These are phyloP conservation scores for Mitragyna speciosa DNA, from an alignment of 257 asterid genomes.

Conservation along the genomic window DNA sequence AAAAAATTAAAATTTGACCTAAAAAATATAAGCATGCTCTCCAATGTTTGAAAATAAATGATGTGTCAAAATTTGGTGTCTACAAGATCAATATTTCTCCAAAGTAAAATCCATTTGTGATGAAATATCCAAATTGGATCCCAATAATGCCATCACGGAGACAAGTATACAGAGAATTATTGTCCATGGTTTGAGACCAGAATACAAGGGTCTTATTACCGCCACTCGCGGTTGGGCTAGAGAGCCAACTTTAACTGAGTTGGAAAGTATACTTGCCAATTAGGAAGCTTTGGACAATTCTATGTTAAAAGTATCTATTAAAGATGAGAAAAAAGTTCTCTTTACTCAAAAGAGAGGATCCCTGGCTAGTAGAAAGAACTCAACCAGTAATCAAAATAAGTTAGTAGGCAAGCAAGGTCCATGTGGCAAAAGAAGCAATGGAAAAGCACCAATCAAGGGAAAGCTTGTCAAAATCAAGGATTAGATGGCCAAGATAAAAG, in stretches of 20 bases:
- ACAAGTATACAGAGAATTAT: background rate
- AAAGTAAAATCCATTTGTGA: too few species aligned
- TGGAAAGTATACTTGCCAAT: background rate
- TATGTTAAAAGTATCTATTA: background rate
- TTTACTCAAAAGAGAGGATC: background rate
- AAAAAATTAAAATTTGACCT: too few species aligned
- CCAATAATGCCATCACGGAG: background rate
- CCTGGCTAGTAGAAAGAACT: background rate
- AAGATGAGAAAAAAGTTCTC: conserved; percentile 1
- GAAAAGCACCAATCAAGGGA: background rate
- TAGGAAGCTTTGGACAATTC: background rate
- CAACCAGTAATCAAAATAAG: background rate
- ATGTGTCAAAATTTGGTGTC: too few species aligned
- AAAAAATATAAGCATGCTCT: too few species aligned
- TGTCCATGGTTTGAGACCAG: background rate
- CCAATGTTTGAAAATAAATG: too few species aligned
- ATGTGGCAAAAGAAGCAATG: too few species aligned
- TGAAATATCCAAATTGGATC: background rate
- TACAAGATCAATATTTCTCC: background rate
- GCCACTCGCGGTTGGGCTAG: background rate
- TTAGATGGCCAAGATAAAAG: background rate
- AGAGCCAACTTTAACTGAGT: conserved; percentile 1
- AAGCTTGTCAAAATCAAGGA: background rate
- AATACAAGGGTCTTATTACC: background rate
- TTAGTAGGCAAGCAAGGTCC: background rate